Evolutionary conservation across 495 filamentous ascomycete species (phyloP), one percentile per base, ranked within the genome.

Genomic region (Zalerion maritima): DNA sequence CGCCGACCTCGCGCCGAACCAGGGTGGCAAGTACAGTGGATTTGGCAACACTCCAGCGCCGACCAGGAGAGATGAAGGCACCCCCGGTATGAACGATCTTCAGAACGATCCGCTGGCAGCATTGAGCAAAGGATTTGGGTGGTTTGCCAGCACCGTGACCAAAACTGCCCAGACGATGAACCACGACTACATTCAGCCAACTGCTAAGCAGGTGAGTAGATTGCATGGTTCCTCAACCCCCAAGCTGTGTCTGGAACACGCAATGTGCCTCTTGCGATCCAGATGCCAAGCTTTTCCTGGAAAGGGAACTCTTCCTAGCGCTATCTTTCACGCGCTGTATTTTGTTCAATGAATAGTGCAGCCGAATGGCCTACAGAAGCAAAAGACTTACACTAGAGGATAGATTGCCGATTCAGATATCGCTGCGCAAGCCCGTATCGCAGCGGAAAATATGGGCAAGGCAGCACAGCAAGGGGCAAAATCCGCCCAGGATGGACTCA

Each of bases 91-190:
- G 14, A 78, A 91, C 31, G 85, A 94, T 20, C 71, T 94, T 40
- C 81, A 87, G 53, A 79, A 78, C 40, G 89, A 97, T 51, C 85
- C 91, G 2, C 65, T 96, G 33, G 85, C 71, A 0, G 82, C 86
- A 26, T 47, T 97, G 42, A 82, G 69, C 15, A 94, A 93, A 56
- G 79, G 89, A 4, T 86, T 94, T 42, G 86, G 91, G 2, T 94
- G 91, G 80, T 87, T 97, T 40, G 69, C 81, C 11, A 73, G 66
- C 8, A 78, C 81, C 18, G 84, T 94, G 9, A 77, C 73, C 10
- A 87, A 84, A 62, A 71, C 75, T 33, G 89, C 85, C 9, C 89
- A 92, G 63, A 81, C 68, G 1, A 71, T 93, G 17, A 87, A 94
- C 49, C 75, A 93, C 38, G 67, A 73, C 16, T 94, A 78, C 57